Percentiles rank a stretch among this genome's conserved stretches.
Evolutionary conservation across 2,329 filamentous ascomycete species (phyloP).

Genomic region (Talaromyces rugulosus): DNA sequence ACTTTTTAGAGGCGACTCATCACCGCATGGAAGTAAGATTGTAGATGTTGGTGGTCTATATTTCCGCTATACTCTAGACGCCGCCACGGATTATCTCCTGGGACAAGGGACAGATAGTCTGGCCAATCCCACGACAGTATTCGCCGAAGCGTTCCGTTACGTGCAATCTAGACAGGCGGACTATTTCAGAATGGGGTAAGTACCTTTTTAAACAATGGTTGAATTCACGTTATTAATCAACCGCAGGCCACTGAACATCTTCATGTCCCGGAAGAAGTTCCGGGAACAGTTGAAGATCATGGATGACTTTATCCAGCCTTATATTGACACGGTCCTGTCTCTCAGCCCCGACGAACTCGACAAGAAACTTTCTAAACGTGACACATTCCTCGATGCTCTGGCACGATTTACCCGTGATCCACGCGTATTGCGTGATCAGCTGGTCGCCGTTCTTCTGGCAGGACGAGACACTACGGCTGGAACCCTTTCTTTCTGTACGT

Average conservation of each 20-base stretch:
- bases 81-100: constrained; percentile 74
- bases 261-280: constrained; percentile 65
- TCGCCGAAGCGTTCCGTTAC: constrained; percentile 71
- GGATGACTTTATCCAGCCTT: constrained; percentile 71
- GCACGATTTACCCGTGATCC: constrained; percentile 68
- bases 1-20: constrained; percentile 55
- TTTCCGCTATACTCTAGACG: constrained; percentile 66
- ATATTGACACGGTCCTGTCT: constrained; percentile 68
- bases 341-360: constrained; percentile 69
- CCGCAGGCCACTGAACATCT: constrained; percentile 52
- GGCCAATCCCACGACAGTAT: constrained; percentile 58
- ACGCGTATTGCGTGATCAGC: constrained; percentile 72
- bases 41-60: constrained; percentile 61
- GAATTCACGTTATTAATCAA: background rate
- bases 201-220: background rate
- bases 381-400: constrained; percentile 58
- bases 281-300: constrained; percentile 61
- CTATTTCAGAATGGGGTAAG: constrained; percentile 72
- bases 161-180: constrained; percentile 72
- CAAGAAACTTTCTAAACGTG: constrained; percentile 54
- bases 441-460: constrained; percentile 76
- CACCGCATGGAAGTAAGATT: constrained; percentile 62
- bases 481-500: constrained; percentile 75
- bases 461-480: constrained; percentile 79
- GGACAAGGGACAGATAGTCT: constrained; percentile 61